Base-by-base conservation (phyloP, 1,284 basidiomycete genomes). In the Moniliophthora roreri region DNA sequence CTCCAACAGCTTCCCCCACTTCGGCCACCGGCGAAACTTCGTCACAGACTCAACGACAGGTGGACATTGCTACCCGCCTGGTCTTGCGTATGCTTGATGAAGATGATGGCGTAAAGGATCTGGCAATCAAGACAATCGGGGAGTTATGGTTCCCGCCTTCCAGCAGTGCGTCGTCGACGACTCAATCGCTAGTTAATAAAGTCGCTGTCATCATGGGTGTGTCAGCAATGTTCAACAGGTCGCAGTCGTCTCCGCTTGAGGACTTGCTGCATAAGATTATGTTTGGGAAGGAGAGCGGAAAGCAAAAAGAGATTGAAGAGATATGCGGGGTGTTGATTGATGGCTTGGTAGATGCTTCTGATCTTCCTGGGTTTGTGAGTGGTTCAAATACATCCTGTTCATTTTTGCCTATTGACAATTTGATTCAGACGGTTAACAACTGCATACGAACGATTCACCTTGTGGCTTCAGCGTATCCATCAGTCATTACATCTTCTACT, bases 81-180 rank as follows among this genome's bases (percentile, higher is more conserved):
- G 84, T 95, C 2, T 76, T 89, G 20, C 83, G 93, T 21, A 87
- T 94, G 73, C 69, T 89, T 40, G 97, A 99, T 63, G 93, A 97
- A 66, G 97, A 99, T 65, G 93, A 95, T 49, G 83, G 84, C 0
- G 89, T 99, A 60, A 95, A 91, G 76, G 93, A 97, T 52, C 78
- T 98, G 8, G 93, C 96, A 0, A 76, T 91, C 58, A 93, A 92
- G 64, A 87, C 91, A 0, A 71, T 98, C 37, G 89, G 93, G 58
- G 94, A 98, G 56, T 73, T 98, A 7, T 94, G 95, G 89, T 96
- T 97, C 65, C 75, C 77, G 26, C 69, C 63, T 20, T 61, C 63
- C 2, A 21, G n/a, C n/a, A n/a, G n/a, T n/a, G n/a, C 63, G 5
- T 55, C 64, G 35, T 63, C 70, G 18, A 61, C 66, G 81, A 84